These are phyloP conservation scores for Gossypium raimondii DNA, from an alignment of 345 rosid genomes.

Conservation along the genomic window DNA sequence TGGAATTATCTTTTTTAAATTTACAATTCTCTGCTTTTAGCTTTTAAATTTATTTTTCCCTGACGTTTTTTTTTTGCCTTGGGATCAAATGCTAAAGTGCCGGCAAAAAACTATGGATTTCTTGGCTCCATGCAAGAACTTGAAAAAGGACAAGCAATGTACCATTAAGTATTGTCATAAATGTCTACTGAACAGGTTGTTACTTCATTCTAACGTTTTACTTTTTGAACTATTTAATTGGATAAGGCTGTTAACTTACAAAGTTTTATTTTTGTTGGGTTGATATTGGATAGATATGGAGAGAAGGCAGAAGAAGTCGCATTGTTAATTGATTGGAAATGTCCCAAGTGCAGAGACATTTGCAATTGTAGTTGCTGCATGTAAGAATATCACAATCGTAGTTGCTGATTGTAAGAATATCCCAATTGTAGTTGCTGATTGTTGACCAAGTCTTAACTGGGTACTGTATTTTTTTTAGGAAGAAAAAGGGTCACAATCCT, in stretches of 20 bases:
- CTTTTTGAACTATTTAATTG: neutral
- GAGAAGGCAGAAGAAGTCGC: conserved; percentile 58
- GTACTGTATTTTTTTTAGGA: conserved; percentile 41
- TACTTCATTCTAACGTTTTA: neutral
- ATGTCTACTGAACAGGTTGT: conserved; percentile 69
- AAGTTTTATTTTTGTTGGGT: neutral
- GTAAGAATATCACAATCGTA: conserved; percentile 64
- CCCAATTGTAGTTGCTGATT: neutral
- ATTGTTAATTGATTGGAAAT: conserved; percentile 47
- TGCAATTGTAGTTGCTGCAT: conserved; percentile 87
- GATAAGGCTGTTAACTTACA: neutral
- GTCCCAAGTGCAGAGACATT: conserved; percentile 73
- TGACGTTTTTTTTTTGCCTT: neutral
- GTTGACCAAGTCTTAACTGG: neutral
- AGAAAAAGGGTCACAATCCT: conserved; percentile 62
- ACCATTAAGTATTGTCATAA: conserved; percentile 51
- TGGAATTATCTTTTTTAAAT: neutral
- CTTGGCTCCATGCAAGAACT: conserved; percentile 46
- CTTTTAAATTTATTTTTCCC: neutral
- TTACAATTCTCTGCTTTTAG: neutral
- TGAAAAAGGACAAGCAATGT: conserved; percentile 39
- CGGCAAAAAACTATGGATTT: conserved; percentile 66
- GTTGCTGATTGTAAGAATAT: conserved; percentile 59
- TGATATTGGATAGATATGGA: conserved; percentile 53
- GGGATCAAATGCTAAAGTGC: conserved; percentile 46